Evolutionary conservation across 164 flowering plant genomes (phyloP).

Genomic region (Vitis riparia): DNA sequence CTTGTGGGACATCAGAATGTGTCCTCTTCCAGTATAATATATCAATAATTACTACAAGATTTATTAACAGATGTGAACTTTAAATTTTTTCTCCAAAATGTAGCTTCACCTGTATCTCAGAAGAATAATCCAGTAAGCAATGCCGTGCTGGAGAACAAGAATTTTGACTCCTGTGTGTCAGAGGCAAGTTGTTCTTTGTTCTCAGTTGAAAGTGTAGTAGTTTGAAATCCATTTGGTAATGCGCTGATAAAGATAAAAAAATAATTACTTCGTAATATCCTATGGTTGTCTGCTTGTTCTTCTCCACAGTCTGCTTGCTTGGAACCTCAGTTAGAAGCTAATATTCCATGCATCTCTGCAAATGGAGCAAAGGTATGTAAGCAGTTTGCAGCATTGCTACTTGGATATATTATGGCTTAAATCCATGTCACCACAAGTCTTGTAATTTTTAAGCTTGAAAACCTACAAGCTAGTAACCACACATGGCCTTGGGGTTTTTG

Average conservation of each 20-base stretch:
- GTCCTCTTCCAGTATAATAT: no score
- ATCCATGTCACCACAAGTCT: not conserved
- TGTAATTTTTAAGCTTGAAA: no score
- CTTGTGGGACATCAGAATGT: no score
- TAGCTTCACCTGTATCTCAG: slow-evolving; percentile 25
- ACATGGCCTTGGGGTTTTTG: no score
- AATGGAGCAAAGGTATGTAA: slow-evolving; percentile 24
- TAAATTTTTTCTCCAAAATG: not conserved
- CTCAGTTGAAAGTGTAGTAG: no score
- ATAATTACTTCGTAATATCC: not conserved
- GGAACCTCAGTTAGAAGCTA: slow-evolving; percentile 18
- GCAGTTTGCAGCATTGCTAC: not conserved
- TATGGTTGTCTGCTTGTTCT: slow-evolving; percentile 13
- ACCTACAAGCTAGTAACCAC: no score
- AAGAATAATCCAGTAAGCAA: slow-evolving; percentile 21
- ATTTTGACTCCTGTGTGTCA: slow-evolving; percentile 24
- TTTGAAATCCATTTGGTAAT: no score
- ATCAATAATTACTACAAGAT: no score
- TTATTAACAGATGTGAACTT: no score
- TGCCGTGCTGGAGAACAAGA: slow-evolving; percentile 20
- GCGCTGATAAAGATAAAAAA: not conserved
- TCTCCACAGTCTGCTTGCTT: slow-evolving; percentile 24
- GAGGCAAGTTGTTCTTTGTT: slow-evolving; percentile 36
- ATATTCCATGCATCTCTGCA: slow-evolving; percentile 11
- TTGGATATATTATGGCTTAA: not conserved